phyloP scores from a whole-genome alignment of 164 flowering plant species.

The Vitis rotundifolia region DNA sequence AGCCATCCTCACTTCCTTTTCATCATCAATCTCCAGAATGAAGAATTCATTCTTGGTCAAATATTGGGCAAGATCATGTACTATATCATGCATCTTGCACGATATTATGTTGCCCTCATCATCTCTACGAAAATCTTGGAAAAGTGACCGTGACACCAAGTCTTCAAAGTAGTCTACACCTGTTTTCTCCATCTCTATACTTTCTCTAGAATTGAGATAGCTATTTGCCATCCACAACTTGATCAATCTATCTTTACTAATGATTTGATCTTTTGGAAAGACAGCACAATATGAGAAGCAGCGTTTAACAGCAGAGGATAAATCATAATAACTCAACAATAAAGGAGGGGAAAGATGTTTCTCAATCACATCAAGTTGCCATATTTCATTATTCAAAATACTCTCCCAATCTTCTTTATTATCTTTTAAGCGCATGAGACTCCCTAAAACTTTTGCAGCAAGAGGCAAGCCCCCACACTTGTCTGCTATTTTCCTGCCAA shows the following conservation, averaged over 20 bases:
- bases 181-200: not conserved
- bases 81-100: conserved; percentile 14
- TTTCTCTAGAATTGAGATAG: not conserved
- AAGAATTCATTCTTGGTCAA: conserved; percentile 1
- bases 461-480: conserved; percentile 26
- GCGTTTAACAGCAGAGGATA: conserved; percentile 4
- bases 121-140: conserved; percentile 14
- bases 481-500: conserved; percentile 18
- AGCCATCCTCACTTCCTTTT: not conserved
- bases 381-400: conserved; percentile 17
- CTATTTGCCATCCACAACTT: conserved; percentile 19
- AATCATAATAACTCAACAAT: conserved; percentile 15
- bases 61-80: conserved; percentile 12
- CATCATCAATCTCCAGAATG: not conserved
- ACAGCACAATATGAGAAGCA: conserved; percentile 26
- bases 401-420: conserved; percentile 6
- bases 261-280: conserved; percentile 11
- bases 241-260: conserved; percentile 5
- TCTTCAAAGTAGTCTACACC: conserved; percentile 8
- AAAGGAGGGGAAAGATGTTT: conserved; percentile 17
- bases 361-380: conserved; percentile 6
- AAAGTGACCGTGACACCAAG: conserved; percentile 10
- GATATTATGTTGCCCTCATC: not conserved
- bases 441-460: conserved; percentile 18
- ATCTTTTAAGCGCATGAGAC: conserved; percentile 16